Evolutionary conservation across 73 alveolate species (phyloP), one percentile per base, ranked within the genome.

Genomic region (Blepharisma stoltei): DNA sequence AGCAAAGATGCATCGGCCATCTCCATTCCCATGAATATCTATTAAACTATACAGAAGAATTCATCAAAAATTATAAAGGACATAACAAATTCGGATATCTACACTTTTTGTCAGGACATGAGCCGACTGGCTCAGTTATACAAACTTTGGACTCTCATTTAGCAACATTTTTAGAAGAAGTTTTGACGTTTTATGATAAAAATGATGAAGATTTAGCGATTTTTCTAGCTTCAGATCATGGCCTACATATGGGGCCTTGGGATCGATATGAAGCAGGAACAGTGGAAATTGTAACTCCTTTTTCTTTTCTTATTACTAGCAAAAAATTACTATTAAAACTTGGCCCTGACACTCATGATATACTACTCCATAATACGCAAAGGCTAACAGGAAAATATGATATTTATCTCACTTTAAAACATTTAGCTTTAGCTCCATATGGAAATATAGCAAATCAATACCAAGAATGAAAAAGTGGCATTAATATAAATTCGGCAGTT

Each of bases 361-460:
- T 60, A 8, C 73, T 60, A 20, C 14, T 38, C 73, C 73, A 60
- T 38, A 60, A 60, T 25, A 14, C 37, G 46, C 18, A 60, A 20
- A 20, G 18, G 14, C 46, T 60, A 11, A 25, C 23, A 60, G 11
- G 48, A n/a, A n/a, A 38, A 20, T 25, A 14, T 20, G 73, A 60
- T 25, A 18, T 60, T 60, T 25, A 18, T 60, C 45, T 60, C 2
- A 60, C 73, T 5, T 4, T 60, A 9, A 60, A 60, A 60, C 73
- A 60, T 60, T 60, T 60, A 25, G 73, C 73, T 14, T 8, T 25
- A 14, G 14, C 48, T 5, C 73, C 73, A 18, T 60, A 60, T 60
- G 73, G 73, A 60, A 60, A 4, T 0, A n/a, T 60, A 20, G 5
- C 37, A 5, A 25, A 60, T 60, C 18, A 14, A 18, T 60, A 60